Base-by-base conservation (phyloP, 495 filamentous ascomycete species). In the Beverwykella pulmonaria region DNA sequence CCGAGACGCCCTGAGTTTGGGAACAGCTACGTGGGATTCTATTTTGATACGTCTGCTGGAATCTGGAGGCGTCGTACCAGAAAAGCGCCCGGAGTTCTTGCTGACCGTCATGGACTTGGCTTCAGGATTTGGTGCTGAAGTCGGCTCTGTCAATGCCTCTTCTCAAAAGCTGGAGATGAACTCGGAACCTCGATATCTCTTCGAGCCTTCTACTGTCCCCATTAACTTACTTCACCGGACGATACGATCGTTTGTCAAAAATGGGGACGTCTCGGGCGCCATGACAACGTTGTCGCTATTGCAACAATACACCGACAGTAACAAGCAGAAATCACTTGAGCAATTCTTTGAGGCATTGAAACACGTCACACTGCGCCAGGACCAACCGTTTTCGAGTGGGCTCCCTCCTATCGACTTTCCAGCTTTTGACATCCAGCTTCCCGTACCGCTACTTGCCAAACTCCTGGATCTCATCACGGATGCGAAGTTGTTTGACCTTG, bases 401-500 rank as follows among this genome's bases (percentile, higher is more conserved):
- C 19, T 53, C 26, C 29, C 58, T 12, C 61, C 68, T 1, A 61
- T 60, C 36, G 67, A 71, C 32, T 78, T 69, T 61, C 75, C 77
- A 12, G 68, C 47, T 0, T 77, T 75, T 57, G 62, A 71, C 53
- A 79, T 79, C 3, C 78, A 81, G 22, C 52, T 88, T 2, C 85
- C 86, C 10, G 61, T 68, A 23, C 58, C 77, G 2, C 77, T 82
- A 0, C 70, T 88, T 52, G 84, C 78, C 1, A 69, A 77, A 15
- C 65, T 88, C 26, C 75, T 89, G 34, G 82, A 87, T 61, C 69
- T 88, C 15, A 73, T 79, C n/a, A 82, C 81, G 0, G 73, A 77
- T 6, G 72, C 78, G 19, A 78, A 78, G 59, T 71, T 79, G 0
- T 82, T 74, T 65, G 73, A 79, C 7, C 78, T 88, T 48, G 87